Conservation (phyloP, 352 stramenopile genomes). For the Bremia lactucae region DNA sequence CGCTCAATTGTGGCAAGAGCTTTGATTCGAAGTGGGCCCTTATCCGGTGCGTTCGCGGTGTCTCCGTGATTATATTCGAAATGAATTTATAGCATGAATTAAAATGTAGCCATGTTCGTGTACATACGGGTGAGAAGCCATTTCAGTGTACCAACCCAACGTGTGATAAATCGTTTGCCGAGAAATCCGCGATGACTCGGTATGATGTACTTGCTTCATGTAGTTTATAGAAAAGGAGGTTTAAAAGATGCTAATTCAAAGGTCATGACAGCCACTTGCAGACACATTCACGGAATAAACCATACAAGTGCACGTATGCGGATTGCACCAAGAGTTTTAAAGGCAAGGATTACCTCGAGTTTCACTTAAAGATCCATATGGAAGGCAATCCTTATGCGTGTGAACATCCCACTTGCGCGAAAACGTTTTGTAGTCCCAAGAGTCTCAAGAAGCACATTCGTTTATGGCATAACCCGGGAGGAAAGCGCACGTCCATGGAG, state of each 20-base stretch:
- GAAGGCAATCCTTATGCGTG: constrained; percentile 76
- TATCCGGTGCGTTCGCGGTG: constrained; percentile 35
- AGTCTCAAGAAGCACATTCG: constrained; percentile 79
- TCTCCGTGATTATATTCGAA: background rate
- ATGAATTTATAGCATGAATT: constrained; percentile 6
- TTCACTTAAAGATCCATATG: constrained; percentile 77
- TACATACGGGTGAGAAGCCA: constrained; percentile 83
- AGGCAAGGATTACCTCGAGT: constrained; percentile 78
- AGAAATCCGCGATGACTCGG: constrained; percentile 82
- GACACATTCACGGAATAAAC: constrained; percentile 77
- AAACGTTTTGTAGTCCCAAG: constrained; percentile 79
- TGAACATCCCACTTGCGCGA: constrained; percentile 68
- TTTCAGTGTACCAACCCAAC: constrained; percentile 74
- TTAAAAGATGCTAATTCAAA: constrained; percentile 1
- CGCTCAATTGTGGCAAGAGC: constrained; percentile 62
- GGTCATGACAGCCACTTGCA: constrained; percentile 48
- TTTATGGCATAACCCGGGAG: constrained; percentile 70
- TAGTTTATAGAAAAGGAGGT: constrained; percentile 10
- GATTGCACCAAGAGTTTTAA: constrained; percentile 85
- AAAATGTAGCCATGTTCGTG: constrained; percentile 62
- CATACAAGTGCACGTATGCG: constrained; percentile 78
- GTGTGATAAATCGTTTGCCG: constrained; percentile 83
- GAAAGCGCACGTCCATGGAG: constrained; percentile 80
- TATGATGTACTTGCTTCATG: constrained; percentile 14
- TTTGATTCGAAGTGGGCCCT: constrained; percentile 83